These are phyloP conservation scores for Penicillium mononematosum DNA, from an alignment of 495 filamentous ascomycete genomes.

Conservation along the genomic window DNA sequence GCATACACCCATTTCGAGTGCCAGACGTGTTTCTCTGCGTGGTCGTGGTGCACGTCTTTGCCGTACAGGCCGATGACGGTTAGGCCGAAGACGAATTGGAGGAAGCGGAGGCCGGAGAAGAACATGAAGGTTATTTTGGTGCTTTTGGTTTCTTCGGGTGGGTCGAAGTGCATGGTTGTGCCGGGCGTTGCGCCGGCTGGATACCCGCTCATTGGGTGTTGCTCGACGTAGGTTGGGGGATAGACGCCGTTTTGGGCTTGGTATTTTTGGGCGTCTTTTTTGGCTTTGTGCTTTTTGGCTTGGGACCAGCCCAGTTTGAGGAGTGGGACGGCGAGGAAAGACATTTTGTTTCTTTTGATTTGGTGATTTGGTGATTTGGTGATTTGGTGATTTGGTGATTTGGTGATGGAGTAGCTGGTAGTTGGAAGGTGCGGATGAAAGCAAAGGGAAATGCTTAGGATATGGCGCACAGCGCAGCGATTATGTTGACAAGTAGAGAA, in stretches of 20 bases:
- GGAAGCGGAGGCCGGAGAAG: constrained; percentile 56
- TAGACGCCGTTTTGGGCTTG: constrained; percentile 20
- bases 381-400: neutral
- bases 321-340: constrained; percentile 33
- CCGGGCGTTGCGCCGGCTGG: constrained; percentile 23
- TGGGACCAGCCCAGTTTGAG: constrained; percentile 31
- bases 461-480: constrained; percentile 6
- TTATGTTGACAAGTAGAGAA: constrained; percentile 8
- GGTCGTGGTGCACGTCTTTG: constrained; percentile 60
- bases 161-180: constrained; percentile 18
- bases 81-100: constrained; percentile 71
- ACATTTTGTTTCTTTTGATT: constrained; percentile 22
- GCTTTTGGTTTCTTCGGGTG: constrained; percentile 17
- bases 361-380: constrained; percentile 4
- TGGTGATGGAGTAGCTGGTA: neutral
- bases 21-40: constrained; percentile 45
- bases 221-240: constrained; percentile 12
- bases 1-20: constrained; percentile 79
- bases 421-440: neutral
- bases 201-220: constrained; percentile 25
- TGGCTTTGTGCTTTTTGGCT: constrained; percentile 36
- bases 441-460: neutral
- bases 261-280: constrained; percentile 29
- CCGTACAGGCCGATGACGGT: constrained; percentile 79
- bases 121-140: constrained; percentile 17